Evolutionary conservation across 2,329 filamentous ascomycete species (phyloP), one percentile per base, ranked within the genome.

Genomic region (Plectosphaerella plurivora): DNA sequence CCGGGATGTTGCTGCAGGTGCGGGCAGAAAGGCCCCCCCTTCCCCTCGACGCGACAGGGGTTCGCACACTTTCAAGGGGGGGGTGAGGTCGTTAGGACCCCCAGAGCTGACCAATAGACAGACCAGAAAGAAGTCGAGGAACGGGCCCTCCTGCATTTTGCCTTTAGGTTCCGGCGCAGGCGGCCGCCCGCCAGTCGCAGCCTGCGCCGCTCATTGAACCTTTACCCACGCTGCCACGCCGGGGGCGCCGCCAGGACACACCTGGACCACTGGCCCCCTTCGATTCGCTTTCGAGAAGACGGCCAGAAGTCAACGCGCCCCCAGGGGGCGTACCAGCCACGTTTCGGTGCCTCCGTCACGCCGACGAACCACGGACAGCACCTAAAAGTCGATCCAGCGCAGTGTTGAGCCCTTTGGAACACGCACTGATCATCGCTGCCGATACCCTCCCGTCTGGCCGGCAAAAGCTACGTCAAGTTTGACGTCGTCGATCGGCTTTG

Each of bases 221-320:
- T 41, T 41, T 41, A 15, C 6, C 37, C 37, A 41, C 37, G 25
- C 25, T 28, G 5, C 25, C 10, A 28, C 25, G 25, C 25, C 25
- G 25, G 25, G 25, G 25, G 25, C 25, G 25, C 25, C 25, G 25
- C 25, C 16, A 15, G 14, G 37, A 12, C 16, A 41, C 37, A 18
- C 5, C 10, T 24, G 45, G 45, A 28, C 25, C 22, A 11, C 18
- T 20, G 18, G 35, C 10, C 41, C n/a, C 45, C 55, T 56, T 57
- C 55, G 49, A 57, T 56, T 52, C 37, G 53, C 55, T 50, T 57
- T 57, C 55, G 51, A 57, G 55, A 57, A 57, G 54, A 37, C 47
- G 36, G 41, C 46, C 47, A 52, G 51, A 57, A 52, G 54, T 41
- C 46, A 39, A 16, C 36, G n/a, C 36, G n/a, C n/a, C 36, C n/a